Evolutionary conservation across 805 yeast species (phyloP).

Genomic region (Saturnispora halmiae): DNA sequence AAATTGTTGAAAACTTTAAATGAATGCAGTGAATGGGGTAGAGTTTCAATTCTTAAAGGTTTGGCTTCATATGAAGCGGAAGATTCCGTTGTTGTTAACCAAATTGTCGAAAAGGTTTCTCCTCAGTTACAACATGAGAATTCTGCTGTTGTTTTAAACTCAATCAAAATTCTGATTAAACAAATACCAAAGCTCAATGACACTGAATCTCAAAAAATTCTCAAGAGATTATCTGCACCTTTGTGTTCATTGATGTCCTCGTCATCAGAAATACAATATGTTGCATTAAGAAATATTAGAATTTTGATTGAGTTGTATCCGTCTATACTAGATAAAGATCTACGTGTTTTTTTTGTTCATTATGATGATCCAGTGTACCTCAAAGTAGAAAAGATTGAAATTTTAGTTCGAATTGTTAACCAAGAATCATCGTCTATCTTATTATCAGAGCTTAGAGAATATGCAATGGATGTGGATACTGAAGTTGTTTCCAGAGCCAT

Average conservation of each 20-base stretch:
- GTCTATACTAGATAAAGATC: constrained; percentile 60
- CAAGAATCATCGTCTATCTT: constrained; percentile 49
- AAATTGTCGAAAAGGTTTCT: constrained; percentile 78
- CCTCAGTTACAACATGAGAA: constrained; percentile 97
- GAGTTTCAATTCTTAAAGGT: constrained; percentile 80
- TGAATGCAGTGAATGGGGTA: constrained; percentile 99
- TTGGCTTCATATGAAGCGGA: constrained; percentile 59
- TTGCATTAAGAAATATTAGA: constrained; percentile 83
- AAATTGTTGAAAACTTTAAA: constrained; percentile 76
- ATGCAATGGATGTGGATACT: constrained; percentile 77
- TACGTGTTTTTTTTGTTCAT: constrained; percentile 84
- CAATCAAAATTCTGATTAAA: constrained; percentile 70
- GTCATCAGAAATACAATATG: constrained; percentile 92
- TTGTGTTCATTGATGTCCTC: constrained; percentile 79
- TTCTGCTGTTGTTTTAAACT: constrained; percentile 84
- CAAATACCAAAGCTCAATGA: constrained; percentile 45
- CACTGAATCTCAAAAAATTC: constrained; percentile 33
- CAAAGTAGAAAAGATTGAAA: constrained; percentile 69
- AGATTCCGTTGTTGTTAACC: constrained; percentile 59
- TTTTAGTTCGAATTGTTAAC: constrained; percentile 58
- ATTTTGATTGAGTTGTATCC: constrained; percentile 88
- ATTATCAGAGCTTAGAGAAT: constrained; percentile 66
- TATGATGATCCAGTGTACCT: constrained; percentile 75
- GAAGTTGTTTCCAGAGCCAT: constrained; percentile 63
- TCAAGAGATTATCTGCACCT: constrained; percentile 75